Base-by-base conservation (phyloP, 371 early-diverging fungal genomes). In the Entomophthora muscae region DNA sequence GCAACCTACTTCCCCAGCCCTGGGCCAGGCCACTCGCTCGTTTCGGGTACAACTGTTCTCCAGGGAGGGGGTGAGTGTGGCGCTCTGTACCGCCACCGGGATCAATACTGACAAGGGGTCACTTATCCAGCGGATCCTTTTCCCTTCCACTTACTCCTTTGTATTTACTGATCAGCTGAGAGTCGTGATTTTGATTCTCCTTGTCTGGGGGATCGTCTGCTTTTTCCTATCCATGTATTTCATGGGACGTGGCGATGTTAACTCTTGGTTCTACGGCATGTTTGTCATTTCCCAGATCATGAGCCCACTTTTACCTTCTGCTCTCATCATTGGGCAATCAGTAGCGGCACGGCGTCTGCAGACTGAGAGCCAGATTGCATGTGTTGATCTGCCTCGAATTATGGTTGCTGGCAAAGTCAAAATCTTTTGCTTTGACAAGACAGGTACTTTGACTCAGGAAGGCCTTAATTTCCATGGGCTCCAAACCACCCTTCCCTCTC, bases 401-500 rank as follows among this genome's bases (percentile, higher is more conserved):
- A 82, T 88, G 64, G 72, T 74, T 54, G 74, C 78, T 31, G 69
- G 71, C 64, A 65, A 65, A 53, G 71, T 95, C 54, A 89, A 94
- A 74, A 81, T 94, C 29, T 91, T 93, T 66, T 93, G 93, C 68
- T 96, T 92, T 74, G 90, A 89, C 73, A 89, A 89, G 71, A 89
- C 90, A 0, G 90, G 90, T 17, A 89, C 90, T 0, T 63, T 89
- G 62, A 89, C 90, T 1, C 72, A 58, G 28, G 65, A 65, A 31
- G 65, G 65, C 52, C 52, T 65, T 1, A 42, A 65, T 51, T 59
- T 55, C 53, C 55, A 65, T 26, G 65, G 65, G n/a, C 22, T 65
- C 26, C 23, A 53, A 31, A 21, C 27, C 31, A 26, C 24, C 13
- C 26, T 62, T 26, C 17, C 27, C 22, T 24, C 63, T 32, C 30